A percentile compares a stretch with the other conserved stretches of the same genome.
Evolutionary conservation across 495 filamentous ascomycete species (phyloP).

Genomic region (Chaetomium cochliodes): DNA sequence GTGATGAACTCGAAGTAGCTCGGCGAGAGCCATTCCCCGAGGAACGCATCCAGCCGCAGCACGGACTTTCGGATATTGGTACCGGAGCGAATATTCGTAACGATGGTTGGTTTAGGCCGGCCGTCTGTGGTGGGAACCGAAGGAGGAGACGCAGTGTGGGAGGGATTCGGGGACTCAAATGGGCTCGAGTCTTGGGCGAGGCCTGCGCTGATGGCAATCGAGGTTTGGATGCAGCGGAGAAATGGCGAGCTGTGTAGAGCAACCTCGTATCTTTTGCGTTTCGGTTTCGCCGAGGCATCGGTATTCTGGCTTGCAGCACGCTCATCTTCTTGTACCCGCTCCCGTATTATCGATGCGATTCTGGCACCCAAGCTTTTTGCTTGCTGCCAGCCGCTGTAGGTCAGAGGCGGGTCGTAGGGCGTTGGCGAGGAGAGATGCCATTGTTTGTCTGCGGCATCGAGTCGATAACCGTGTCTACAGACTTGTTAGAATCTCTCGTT

Average conservation of each 20-base stretch:
- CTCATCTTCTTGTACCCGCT: conserved; percentile 40
- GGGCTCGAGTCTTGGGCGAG: conserved; percentile 63
- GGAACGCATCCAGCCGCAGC: conserved; percentile 82
- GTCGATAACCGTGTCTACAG: conserved; percentile 79
- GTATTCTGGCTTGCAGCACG: conserved; percentile 25
- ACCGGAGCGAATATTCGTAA: conserved; percentile 7
- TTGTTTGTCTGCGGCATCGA: conserved; percentile 88
- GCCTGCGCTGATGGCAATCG: conserved; percentile 83
- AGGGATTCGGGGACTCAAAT: conserved; percentile 29
- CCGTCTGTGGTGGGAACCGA: conserved; percentile 13
- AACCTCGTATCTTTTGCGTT: conserved; percentile 65
- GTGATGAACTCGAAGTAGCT: conserved; percentile 92
- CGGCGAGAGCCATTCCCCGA: conserved; percentile 93
- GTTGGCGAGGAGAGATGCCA: conserved; percentile 96
- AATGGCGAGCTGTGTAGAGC: conserved; percentile 92
- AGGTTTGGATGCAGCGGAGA: conserved; percentile 88
- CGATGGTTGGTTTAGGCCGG: conserved; percentile 22
- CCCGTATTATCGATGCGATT: conserved; percentile 70
- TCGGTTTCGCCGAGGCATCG: conserved; percentile 29
- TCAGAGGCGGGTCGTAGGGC: conserved; percentile 93
- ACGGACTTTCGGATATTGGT: conserved; percentile 50
- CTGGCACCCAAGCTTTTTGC: conserved; percentile 72
- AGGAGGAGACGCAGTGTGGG: background rate
- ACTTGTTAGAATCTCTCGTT: background rate
- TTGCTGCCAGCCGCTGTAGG: conserved; percentile 91